phyloP scores from a whole-genome alignment of 352 stramenopile species.

The Discostella stelligera region DNA sequence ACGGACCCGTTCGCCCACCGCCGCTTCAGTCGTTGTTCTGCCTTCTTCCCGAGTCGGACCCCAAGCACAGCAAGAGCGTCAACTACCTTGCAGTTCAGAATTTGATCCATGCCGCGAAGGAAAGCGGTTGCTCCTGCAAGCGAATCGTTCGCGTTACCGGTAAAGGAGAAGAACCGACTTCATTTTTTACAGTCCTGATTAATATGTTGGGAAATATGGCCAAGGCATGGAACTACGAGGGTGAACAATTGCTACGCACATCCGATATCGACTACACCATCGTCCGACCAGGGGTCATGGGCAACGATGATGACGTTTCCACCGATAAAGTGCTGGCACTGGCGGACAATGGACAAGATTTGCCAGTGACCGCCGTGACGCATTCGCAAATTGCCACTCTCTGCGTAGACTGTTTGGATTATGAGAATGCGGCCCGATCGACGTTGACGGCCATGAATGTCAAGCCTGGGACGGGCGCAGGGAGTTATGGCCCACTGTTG shows the following conservation, averaged over 20 bases:
- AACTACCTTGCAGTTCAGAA: constrained; percentile 72
- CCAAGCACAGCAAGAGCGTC: constrained; percentile 59
- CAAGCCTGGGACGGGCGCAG: constrained; percentile 21
- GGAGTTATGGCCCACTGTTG: constrained; percentile 53
- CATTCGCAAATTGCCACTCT: constrained; percentile 64
- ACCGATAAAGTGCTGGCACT: constrained; percentile 40
- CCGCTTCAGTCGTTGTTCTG: constrained; percentile 41
- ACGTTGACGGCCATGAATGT: constrained; percentile 71
- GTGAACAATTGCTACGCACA: constrained; percentile 58
- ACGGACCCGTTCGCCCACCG: constrained; percentile 36
- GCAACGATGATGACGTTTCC: constrained; percentile 22
- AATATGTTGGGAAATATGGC: constrained; percentile 72
- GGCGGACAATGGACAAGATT: constrained; percentile 64
- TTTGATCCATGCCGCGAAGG: constrained; percentile 50
- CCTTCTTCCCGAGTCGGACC: constrained; percentile 47
- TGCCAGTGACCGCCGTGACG: constrained; percentile 56
- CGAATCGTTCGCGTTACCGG: constrained; percentile 72
- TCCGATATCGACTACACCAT: constrained; percentile 71
- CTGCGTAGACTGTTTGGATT: constrained; percentile 53
- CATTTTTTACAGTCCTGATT: constrained; percentile 69
- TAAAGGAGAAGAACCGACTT: constrained; percentile 65
- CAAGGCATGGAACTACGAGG: constrained; percentile 80
- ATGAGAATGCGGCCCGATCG: constrained; percentile 42
- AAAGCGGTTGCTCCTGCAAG: constrained; percentile 33
- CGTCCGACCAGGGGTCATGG: constrained; percentile 70